Evolutionary conservation across 1,139 yeast genomes (phyloP).

Genomic region (Saccharomyces hybrid): DNA sequence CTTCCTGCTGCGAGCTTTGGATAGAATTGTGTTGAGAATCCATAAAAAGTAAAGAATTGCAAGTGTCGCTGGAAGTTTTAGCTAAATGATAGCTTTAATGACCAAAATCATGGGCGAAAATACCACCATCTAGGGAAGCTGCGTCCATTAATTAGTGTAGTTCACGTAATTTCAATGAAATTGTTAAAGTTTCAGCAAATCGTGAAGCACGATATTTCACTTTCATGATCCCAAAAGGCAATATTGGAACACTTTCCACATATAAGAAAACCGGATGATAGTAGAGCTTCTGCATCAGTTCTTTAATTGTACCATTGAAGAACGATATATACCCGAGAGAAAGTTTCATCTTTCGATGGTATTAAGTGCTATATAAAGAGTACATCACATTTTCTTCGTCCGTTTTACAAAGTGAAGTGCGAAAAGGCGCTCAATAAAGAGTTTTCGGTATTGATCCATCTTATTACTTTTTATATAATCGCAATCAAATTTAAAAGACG

Average conservation of each 20-base stretch:
- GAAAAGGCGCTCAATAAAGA: not conserved
- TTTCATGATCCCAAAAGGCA: not conserved
- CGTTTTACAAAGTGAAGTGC: not conserved
- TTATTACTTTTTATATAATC: not conserved
- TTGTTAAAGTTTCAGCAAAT: not conserved
- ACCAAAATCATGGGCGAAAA: not conserved
- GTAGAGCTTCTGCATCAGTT: not conserved
- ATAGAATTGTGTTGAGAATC: not conserved
- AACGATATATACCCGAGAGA: too few species aligned
- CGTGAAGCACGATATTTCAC: not conserved
- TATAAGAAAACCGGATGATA: not conserved
- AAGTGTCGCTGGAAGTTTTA: not conserved
- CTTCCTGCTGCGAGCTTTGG: not conserved
- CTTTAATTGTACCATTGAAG: not conserved
- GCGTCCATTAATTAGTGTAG: not conserved
- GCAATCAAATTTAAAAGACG: not conserved
- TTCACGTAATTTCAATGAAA: not conserved
- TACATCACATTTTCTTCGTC: not conserved
- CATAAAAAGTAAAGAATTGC: not conserved
- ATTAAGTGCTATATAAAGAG: not conserved
- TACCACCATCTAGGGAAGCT: not conserved
- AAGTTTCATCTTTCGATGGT: not conserved
- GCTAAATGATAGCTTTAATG: not conserved
- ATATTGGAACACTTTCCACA: not conserved
- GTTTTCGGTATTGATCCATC: not conserved